Percentiles rank a stretch among this genome's conserved stretches.
phyloP scores from a whole-genome alignment of 2,329 filamentous ascomycete species.

The Geosmithia putterillii region DNA sequence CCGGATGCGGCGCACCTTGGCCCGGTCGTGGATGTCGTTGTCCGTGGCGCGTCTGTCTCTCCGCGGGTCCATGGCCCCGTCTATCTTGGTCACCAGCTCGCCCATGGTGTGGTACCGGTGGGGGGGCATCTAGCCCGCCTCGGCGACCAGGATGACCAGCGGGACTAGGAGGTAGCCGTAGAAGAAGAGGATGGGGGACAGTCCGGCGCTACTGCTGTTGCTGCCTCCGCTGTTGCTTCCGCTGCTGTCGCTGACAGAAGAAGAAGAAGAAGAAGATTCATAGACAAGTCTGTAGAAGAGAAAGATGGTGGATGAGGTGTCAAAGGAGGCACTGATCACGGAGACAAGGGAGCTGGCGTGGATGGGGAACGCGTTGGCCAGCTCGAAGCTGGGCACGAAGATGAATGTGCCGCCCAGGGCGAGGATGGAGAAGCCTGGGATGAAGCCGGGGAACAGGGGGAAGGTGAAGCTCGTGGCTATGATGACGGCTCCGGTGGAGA shows the following conservation, averaged over 20 bases:
- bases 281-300: constrained; percentile 61
- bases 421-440: constrained; percentile 60
- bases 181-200: constrained; percentile 26
- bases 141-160: constrained; percentile 19
- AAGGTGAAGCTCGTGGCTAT: constrained; percentile 57
- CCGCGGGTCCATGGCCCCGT: constrained; percentile 19
- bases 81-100: constrained; percentile 25
- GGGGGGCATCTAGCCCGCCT: constrained; percentile 25
- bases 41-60: constrained; percentile 40
- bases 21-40: constrained; percentile 33
- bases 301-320: constrained; percentile 68
- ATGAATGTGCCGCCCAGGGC: constrained; percentile 68
- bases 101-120: constrained; percentile 23
- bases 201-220: too few species aligned
- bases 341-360: constrained; percentile 65
- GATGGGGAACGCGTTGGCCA: constrained; percentile 68
- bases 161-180: constrained; percentile 24
- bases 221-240: too few species aligned
- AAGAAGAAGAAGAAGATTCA: constrained; percentile 29
- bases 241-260: too few species aligned
- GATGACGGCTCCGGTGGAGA: constrained; percentile 55
- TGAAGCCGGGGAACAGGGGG: constrained; percentile 57
- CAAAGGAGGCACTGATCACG: constrained; percentile 67
- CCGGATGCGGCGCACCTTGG: constrained; percentile 28
- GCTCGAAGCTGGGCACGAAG: constrained; percentile 70